Percentiles rank a stretch among this genome's conserved stretches.
phyloP scores from a whole-genome alignment of 2,329 filamentous ascomycete genomes.

The Aaosphaeria arxii region DNA sequence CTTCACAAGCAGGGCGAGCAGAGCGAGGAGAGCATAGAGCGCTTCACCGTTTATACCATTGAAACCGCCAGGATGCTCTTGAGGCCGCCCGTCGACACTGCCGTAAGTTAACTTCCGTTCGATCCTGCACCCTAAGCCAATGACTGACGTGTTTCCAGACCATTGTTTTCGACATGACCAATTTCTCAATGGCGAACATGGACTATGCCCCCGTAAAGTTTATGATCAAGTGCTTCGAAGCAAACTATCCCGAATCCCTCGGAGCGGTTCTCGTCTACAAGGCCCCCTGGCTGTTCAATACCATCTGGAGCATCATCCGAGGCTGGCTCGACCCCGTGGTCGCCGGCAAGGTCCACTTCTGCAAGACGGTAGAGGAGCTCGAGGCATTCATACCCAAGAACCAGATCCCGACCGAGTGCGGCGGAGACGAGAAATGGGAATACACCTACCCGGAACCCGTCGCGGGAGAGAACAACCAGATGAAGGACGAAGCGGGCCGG shows the following conservation, averaged over 20 bases:
- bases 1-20: constrained; percentile 82
- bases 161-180: constrained; percentile 93
- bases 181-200: constrained; percentile 94
- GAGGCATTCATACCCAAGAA: constrained; percentile 68
- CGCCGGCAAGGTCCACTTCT: constrained; percentile 90
- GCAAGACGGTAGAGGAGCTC: constrained; percentile 75
- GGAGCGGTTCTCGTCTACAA: constrained; percentile 92
- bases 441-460: constrained; percentile 80
- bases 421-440: constrained; percentile 79
- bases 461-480: constrained; percentile 70
- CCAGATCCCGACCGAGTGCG: constrained; percentile 78
- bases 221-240: constrained; percentile 99
- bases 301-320: constrained; percentile 93
- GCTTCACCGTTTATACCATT: constrained; percentile 90
- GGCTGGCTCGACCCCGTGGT: constrained; percentile 98
- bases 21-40: constrained; percentile 75
- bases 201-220: constrained; percentile 97
- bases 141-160: constrained; percentile 56
- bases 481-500: constrained; percentile 62
- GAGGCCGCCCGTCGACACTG: constrained; percentile 79
- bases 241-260: constrained; percentile 93
- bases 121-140: not conserved
- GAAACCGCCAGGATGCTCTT: constrained; percentile 89
- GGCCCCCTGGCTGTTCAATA: constrained; percentile 94
- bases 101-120: constrained; percentile 59